Base-by-base conservation (phyloP, 108 stramenopile species). In the Pseudonitzschia multistriata region DNA sequence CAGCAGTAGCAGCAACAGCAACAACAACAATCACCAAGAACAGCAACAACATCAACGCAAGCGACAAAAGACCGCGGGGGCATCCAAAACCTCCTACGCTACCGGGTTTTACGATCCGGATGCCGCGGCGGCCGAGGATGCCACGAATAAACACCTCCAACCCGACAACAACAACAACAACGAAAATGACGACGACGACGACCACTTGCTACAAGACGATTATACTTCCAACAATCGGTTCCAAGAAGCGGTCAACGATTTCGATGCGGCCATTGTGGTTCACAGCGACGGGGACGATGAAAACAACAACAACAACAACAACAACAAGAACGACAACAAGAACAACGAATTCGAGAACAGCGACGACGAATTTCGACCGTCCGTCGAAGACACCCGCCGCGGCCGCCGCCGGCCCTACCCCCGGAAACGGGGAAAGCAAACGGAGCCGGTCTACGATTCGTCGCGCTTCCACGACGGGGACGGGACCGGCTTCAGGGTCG, bases 51-150 rank as follows among this genome's bases (percentile, higher is more conserved):
- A n/a, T n/a, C n/a, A 71, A 69, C 6, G 27, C 3, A 42, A 42
- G 22, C 0, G 29, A 40, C 24, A 13, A 28, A 24, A 53, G 29
- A 36, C 31, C 42, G 5, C 29, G 31, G 50, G 5, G 22, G 8
- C 50, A 24, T 22, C 50, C 50, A 52, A 24, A 21, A 73, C 79
- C 39, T 82, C 88, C 36, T 86, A 86, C 67, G 85, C 88, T 48
- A 70, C 80, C 47, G 87, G 88, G 66, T 90, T 89, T 78, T 81
- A 76, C 29, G 83, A 85, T 25, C 83, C 77, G 21, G 73, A 80
- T 14, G 75, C 67, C n/a, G 77, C 66, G 15, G n/a, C 21, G 29
- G 15, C 8, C 4, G 22, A 55, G 13, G 29, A 24, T 27, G 54
- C 5, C 15, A 49, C 66, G 4, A 59, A 59, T 28, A 22, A 67